Conservation (phyloP, 176 grass and related monocot genomes). For the Bothriochloa decipiens region DNA sequence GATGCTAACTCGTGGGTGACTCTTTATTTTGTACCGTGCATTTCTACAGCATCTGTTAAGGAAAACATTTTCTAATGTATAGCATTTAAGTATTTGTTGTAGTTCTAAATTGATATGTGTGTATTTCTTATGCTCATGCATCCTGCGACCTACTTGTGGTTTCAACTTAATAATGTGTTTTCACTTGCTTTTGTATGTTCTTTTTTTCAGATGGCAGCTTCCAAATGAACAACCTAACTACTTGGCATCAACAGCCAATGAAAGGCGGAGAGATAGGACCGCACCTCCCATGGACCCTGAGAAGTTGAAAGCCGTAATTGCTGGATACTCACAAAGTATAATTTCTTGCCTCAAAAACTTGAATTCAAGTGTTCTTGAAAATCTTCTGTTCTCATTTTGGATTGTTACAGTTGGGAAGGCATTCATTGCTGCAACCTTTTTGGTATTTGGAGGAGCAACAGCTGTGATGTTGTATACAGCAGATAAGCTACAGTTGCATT, state of each 20-base stretch:
- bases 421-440: slow-evolving; percentile 63
- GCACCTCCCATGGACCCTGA: slow-evolving; percentile 69
- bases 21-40: not conserved
- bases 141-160: not conserved
- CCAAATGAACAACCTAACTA: slow-evolving; percentile 64
- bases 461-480: slow-evolving; percentile 56
- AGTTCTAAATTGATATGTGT: not conserved
- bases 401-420: slow-evolving; percentile 81
- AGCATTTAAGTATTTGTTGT: not conserved
- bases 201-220: slow-evolving; percentile 69
- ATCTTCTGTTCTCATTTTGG: slow-evolving; percentile 16
- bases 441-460: slow-evolving; percentile 85
- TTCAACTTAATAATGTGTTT: slow-evolving; percentile 13
- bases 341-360: not conserved
- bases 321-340: slow-evolving; percentile 76
- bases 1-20: not conserved
- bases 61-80: not conserved
- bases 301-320: slow-evolving; percentile 78
- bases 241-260: slow-evolving; percentile 82
- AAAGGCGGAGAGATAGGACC: slow-evolving; percentile 59
- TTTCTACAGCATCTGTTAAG: slow-evolving; percentile 1
- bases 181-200: slow-evolving; percentile 12
- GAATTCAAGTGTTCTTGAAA: slow-evolving; percentile 12
- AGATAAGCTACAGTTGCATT: slow-evolving; percentile 75
- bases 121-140: not conserved